Evolutionary conservation across 257 asterid genomes (phyloP).

Genomic region (Scutellaria baicalensis): DNA sequence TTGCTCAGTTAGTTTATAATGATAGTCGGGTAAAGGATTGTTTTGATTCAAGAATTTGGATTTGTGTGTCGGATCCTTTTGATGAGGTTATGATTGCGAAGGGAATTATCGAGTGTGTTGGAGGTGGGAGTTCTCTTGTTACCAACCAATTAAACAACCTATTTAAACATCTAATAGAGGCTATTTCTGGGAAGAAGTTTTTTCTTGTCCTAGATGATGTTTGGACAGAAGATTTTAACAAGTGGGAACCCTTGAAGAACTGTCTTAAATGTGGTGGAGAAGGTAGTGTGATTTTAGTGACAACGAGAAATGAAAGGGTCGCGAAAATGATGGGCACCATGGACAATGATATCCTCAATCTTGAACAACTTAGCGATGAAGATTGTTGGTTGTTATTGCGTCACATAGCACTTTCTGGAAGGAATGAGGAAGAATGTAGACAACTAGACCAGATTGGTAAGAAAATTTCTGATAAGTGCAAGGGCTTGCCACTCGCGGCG

Average conservation of each 20-base stretch:
- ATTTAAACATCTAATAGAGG: neutral
- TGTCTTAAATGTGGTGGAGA: neutral
- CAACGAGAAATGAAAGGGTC: neutral
- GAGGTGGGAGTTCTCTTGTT: neutral
- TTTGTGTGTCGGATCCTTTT: neutral
- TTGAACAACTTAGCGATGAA: neutral
- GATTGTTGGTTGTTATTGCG: neutral
- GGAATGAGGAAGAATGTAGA: neutral
- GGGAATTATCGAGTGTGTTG: neutral
- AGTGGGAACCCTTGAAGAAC: neutral
- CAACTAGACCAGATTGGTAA: constrained; percentile 10
- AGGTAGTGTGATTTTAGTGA: neutral
- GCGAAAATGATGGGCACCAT: neutral
- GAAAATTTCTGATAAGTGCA: constrained; percentile 30
- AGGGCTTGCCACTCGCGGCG: constrained; percentile 42
- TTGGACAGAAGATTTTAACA: neutral
- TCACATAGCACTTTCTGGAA: constrained; percentile 6
- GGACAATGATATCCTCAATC: neutral
- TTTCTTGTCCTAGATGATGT: neutral
- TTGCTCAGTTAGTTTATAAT: neutral
- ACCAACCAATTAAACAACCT: neutral
- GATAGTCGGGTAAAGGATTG: neutral
- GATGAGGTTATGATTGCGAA: neutral
- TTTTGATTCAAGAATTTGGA: neutral
- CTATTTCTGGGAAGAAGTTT: neutral